phyloP scores from a whole-genome alignment of 768 basidiomycete species.

The Lepiota brunneoincarnata region DNA sequence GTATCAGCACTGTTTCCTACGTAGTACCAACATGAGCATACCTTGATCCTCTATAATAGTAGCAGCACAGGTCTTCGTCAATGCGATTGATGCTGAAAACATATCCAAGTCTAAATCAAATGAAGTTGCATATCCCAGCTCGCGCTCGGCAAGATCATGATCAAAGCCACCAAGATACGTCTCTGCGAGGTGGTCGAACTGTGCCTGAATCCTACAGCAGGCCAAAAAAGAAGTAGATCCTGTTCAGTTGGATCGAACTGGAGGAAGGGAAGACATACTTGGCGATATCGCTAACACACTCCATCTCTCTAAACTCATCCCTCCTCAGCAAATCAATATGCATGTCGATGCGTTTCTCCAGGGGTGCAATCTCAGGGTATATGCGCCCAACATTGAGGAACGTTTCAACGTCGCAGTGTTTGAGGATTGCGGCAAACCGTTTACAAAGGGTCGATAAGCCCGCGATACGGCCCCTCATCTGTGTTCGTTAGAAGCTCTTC shows the following conservation, averaged over 20 bases:
- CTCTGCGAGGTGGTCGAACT: slow-evolving; percentile 90
- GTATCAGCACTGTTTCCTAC: not conserved
- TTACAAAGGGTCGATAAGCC: slow-evolving; percentile 82
- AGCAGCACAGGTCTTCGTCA: slow-evolving; percentile 85
- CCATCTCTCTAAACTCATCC: slow-evolving; percentile 91
- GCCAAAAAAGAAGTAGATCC: not conserved
- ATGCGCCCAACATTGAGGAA: slow-evolving; percentile 86
- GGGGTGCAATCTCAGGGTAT: slow-evolving; percentile 77
- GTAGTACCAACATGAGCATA: slow-evolving; percentile 21
- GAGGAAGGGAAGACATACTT: slow-evolving; percentile 56
- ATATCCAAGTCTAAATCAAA: slow-evolving; percentile 93
- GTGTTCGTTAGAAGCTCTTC: slow-evolving; percentile 4
- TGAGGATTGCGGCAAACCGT: slow-evolving; percentile 83
- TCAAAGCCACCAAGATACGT: slow-evolving; percentile 81
- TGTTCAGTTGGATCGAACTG: not conserved
- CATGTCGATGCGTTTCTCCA: slow-evolving; percentile 91
- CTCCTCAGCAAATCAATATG: slow-evolving; percentile 81
- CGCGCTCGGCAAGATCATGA: slow-evolving; percentile 87
- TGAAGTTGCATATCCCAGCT: slow-evolving; percentile 75
- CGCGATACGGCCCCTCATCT: slow-evolving; percentile 85
- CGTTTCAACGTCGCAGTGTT: slow-evolving; percentile 76
- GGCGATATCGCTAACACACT: slow-evolving; percentile 86
- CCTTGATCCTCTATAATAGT: slow-evolving; percentile 75
- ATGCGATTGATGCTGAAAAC: slow-evolving; percentile 87
- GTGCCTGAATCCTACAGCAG: slow-evolving; percentile 72